Conservation (phyloP, 345 rosid genomes). For the Eucalyptus curtisii region DNA sequence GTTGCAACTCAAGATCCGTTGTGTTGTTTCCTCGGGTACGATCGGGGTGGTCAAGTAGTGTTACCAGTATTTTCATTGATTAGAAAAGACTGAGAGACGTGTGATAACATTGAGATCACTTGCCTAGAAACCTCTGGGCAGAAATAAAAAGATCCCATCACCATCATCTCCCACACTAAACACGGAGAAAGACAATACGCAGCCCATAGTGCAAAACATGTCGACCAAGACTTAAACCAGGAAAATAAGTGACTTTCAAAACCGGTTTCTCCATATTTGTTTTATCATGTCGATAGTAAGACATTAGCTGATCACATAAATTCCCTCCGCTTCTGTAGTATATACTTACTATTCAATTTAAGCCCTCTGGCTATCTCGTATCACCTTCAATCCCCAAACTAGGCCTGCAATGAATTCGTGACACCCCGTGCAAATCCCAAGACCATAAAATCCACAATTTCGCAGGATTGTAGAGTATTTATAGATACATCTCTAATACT, state of each 20-base stretch:
- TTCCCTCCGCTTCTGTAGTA: accelerated
- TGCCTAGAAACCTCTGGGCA: not conserved
- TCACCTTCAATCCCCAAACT: not conserved
- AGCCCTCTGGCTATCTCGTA: not conserved
- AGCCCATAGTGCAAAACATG: not conserved
- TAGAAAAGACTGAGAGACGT: not conserved
- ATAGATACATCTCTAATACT: accelerated
- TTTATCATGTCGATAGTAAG: not conserved
- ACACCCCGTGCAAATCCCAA: not conserved
- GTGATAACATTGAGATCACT: not conserved
- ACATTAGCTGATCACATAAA: not conserved
- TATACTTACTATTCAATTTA: not conserved
- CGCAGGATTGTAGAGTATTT: not conserved
- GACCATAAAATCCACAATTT: not conserved
- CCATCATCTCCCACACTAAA: not conserved
- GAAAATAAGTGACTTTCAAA: not conserved
- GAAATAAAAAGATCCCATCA: not conserved
- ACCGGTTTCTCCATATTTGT: not conserved
- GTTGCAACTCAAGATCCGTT: not conserved
- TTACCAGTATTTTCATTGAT: not conserved
- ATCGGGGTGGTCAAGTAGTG: not conserved
- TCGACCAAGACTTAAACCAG: not conserved
- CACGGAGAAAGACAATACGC: not conserved
- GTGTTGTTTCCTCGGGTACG: accelerated
- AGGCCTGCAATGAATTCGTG: not conserved